Base-by-base conservation (phyloP, 306 rosid species). In the Canavalia ensiformis region DNA sequence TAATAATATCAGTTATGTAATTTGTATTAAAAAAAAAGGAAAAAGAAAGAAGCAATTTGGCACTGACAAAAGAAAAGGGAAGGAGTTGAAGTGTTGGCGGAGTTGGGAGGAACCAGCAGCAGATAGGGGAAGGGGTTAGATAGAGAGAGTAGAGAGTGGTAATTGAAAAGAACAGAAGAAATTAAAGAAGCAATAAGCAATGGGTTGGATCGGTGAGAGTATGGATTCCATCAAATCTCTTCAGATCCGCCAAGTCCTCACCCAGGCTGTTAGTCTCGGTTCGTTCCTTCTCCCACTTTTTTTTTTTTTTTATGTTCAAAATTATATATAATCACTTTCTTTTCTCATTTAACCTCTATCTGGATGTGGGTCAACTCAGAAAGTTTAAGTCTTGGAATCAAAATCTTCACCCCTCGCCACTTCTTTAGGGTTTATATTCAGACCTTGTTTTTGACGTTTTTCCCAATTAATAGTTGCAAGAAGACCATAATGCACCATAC, bases 181-280 rank as follows among this genome's bases (percentile, higher is more conserved):
- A 49, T 18, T 18, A 18, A 18, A 67, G 30, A 6, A 33, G 50
- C 11, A 31, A 2, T 0, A 0, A 56, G 44, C 54, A 76, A 92
- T 93, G 97, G 96, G 96, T 72, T 91, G 87, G 89, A 87, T 91
- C 83, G 89, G 90, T n/a, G 97, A 93, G 67, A 79, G 79, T 13
- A 56, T 93, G 46, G 94, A 91, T 34, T 93, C 97, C 80, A 45
- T 93, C 82, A 93, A 88, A 84, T 93, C 96, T 83, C 72, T 93
- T 78, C 97, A 91, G 97, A 88, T 93, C 89, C 96, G 97, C 33
- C 97, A 93, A 86, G 88, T 89, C 58, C 90, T 93, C 67, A 82
- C 91, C 30, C 97, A 93, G 83, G 92, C 69, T 56, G 87, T 93
- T 87, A 93, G 96, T 84, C 96, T 93, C 30, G 97, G 97, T 93